Conservation (phyloP, 148 eudicot genomes). For the Heliosperma pusillum region DNA sequence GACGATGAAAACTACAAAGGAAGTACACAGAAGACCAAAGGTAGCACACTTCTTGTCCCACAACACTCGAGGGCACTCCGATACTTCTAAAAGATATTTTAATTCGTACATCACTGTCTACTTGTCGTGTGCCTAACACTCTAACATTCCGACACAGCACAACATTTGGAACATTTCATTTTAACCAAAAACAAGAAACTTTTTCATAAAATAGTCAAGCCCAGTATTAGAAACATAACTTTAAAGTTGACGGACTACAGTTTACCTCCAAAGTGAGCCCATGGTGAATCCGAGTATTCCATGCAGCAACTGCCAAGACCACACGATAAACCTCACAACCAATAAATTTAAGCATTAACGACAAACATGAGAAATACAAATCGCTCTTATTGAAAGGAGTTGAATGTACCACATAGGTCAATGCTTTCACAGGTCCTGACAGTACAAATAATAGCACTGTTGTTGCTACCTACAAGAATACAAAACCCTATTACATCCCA, state of each 20-base stretch:
- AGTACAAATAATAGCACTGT: slow-evolving; percentile 65
- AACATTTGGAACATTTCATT: no score
- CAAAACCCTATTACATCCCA: slow-evolving; percentile 5
- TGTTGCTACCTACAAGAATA: slow-evolving; percentile 68
- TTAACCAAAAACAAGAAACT: no score
- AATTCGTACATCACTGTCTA: no score
- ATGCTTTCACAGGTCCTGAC: slow-evolving; percentile 89
- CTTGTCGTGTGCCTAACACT: no score
- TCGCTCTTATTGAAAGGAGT: not conserved
- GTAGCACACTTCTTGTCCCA: not conserved
- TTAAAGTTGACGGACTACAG: not conserved
- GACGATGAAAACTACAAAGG: not conserved
- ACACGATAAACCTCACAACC: slow-evolving; percentile 5
- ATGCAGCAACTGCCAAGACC: slow-evolving; percentile 59
- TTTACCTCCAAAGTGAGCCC: slow-evolving; percentile 90
- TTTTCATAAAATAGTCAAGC: no score
- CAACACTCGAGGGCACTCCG: not conserved
- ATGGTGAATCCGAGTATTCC: slow-evolving; percentile 83
- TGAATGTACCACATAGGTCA: slow-evolving; percentile 59
- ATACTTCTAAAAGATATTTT: not conserved
- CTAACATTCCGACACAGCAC: no score
- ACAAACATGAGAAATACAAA: not conserved
- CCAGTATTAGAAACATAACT: no score
- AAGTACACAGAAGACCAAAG: not conserved
- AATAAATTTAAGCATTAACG: slow-evolving; percentile 2